Conservation (phyloP, 2,329 filamentous ascomycete genomes). For the Pseudogymnoascus sp. region DNA sequence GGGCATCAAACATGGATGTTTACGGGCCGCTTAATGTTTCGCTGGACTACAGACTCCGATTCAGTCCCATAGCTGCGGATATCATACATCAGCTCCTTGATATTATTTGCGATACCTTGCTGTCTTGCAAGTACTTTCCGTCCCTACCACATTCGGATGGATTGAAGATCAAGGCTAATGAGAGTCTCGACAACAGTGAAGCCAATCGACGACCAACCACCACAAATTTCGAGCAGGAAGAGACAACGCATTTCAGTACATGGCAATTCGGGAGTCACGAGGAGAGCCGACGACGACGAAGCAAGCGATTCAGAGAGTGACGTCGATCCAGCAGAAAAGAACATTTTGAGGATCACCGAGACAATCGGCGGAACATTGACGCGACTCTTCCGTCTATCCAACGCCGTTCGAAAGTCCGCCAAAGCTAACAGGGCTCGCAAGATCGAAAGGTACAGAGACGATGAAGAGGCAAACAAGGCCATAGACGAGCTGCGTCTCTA, state of each 20-base stretch:
- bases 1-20: conserved; percentile 25
- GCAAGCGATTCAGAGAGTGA: not conserved
- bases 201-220: conserved; percentile 18
- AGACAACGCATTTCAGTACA: conserved; percentile 10
- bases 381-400: conserved; percentile 25
- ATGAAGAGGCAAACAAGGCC: conserved; percentile 24
- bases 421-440: conserved; percentile 20
- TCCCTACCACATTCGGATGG: not conserved
- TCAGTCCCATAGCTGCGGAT: conserved; percentile 22
- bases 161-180: conserved; percentile 15
- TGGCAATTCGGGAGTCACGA: conserved; percentile 14
- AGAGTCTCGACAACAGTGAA: conserved; percentile 18
- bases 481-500: conserved; percentile 24
- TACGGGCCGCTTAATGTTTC: conserved; percentile 25
- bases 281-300: not conserved
- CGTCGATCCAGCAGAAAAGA: conserved; percentile 10
- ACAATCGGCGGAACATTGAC: conserved; percentile 23
- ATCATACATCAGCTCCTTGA: conserved; percentile 24
- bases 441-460: conserved; percentile 21
- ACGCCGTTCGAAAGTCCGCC: conserved; percentile 23
- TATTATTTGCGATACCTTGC: not conserved
- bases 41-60: conserved; percentile 26
- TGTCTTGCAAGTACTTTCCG: conserved; percentile 9
- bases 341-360: conserved; percentile 19
- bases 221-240: conserved; percentile 16